Conservation (phyloP, 192 early-diverging fungal genomes). For the Dissophora ornata region DNA sequence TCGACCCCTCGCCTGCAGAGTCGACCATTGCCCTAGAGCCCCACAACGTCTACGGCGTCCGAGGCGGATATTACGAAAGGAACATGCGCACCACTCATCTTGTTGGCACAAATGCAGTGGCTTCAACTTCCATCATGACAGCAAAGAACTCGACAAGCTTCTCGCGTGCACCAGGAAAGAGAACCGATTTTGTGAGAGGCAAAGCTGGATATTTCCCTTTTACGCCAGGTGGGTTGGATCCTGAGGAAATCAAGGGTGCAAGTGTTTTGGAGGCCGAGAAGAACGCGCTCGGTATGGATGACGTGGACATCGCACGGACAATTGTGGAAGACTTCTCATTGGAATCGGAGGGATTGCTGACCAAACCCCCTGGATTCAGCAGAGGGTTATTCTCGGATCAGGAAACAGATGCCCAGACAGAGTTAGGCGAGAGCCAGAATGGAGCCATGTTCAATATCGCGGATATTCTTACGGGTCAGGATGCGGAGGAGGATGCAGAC, state of each 20-base stretch:
- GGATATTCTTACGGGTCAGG: slow-evolving; percentile 53
- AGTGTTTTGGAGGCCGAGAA: slow-evolving; percentile 43
- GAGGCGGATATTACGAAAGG: slow-evolving; percentile 61
- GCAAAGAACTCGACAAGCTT: slow-evolving; percentile 81
- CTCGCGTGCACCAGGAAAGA: slow-evolving; percentile 63
- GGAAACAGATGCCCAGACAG: slow-evolving; percentile 16
- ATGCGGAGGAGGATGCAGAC: slow-evolving; percentile 28
- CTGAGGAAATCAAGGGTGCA: slow-evolving; percentile 51
- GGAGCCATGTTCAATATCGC: slow-evolving; percentile 48
- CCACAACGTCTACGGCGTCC: slow-evolving; percentile 60
- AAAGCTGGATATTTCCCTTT: slow-evolving; percentile 78
- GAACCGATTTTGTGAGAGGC: slow-evolving; percentile 79
- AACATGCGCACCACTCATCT: slow-evolving; percentile 25
- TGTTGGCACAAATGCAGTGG: slow-evolving; percentile 24
- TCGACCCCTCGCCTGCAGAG: slow-evolving; percentile 59
- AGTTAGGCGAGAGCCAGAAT: neutral
- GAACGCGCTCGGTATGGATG: slow-evolving; percentile 41
- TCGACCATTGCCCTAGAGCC: slow-evolving; percentile 64
- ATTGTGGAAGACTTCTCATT: slow-evolving; percentile 26
- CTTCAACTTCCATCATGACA: slow-evolving; percentile 44
- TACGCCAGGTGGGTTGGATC: slow-evolving; percentile 76
- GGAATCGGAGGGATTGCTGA: slow-evolving; percentile 59
- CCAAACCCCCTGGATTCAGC: slow-evolving; percentile 77
- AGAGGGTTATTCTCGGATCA: slow-evolving; percentile 69
- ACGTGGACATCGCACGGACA: slow-evolving; percentile 34